Conservation (phyloP, 352 stramenopile genomes). For the Pilasporangium apinafurcum region DNA sequence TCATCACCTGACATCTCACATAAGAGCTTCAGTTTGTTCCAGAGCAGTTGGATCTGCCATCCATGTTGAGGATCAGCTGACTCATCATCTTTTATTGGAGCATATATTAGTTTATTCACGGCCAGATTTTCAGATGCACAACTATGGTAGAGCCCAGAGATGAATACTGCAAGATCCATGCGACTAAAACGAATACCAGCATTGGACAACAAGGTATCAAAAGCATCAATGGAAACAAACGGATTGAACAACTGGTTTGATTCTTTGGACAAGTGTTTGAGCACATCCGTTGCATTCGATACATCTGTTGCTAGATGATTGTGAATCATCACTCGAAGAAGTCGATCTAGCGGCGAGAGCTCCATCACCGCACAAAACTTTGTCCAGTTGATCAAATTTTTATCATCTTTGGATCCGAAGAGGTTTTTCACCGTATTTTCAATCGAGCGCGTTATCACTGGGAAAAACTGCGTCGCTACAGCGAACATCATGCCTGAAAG, state of each 20-base stretch:
- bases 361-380: conserved; percentile 13
- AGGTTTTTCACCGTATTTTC: background rate
- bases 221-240: background rate
- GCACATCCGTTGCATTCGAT: background rate
- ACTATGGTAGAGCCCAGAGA: conserved; percentile 6
- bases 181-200: background rate
- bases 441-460: background rate
- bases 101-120: too few species aligned
- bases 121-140: too few species aligned
- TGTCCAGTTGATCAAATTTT: conserved; percentile 7
- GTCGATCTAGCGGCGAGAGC: conserved; percentile 8
- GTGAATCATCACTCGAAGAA: conserved; percentile 4
- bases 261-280: background rate
- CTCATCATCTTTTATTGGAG: background rate
- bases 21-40: conserved; percentile 1
- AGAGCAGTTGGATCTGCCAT: background rate
- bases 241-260: background rate
- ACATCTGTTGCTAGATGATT: background rate
- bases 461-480: background rate
- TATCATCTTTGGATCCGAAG: background rate
- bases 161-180: conserved; percentile 4
- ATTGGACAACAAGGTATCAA: background rate
- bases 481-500: background rate
- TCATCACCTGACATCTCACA: conserved; percentile 6
- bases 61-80: background rate